These are phyloP conservation scores for Hypoxylon lienhwacheense DNA, from an alignment of 495 filamentous ascomycete species.

Conservation along the genomic window DNA sequence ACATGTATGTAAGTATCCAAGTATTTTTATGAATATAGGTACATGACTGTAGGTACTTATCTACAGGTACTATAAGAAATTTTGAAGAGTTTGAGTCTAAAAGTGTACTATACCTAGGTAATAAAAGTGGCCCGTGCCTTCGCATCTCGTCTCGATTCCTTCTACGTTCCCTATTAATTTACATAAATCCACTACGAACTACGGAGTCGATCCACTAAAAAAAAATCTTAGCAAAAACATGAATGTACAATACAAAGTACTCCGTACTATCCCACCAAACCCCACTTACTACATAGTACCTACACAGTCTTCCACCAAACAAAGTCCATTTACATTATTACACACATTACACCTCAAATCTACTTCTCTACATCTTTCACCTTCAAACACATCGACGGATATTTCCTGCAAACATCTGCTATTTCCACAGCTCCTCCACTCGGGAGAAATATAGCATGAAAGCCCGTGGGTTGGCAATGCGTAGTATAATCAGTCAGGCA, in stretches of 20 bases:
- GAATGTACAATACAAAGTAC: no score
- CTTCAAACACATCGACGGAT: background rate
- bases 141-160: no score
- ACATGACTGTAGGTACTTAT: background rate
- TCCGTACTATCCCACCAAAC: slow-evolving; percentile 25
- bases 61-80: background rate
- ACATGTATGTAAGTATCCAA: no score
- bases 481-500: slow-evolving; percentile 2
- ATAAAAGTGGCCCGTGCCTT: no score
- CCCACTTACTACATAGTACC: slow-evolving; percentile 15
- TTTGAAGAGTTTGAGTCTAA: no score
- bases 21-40: no score
- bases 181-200: no score
- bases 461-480: slow-evolving; percentile 15
- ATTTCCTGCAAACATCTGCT: background rate
- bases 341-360: background rate
- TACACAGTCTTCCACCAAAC: slow-evolving; percentile 9
- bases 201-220: background rate
- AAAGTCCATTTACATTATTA: background rate
- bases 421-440: background rate
- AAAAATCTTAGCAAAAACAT: background rate
- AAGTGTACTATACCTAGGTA: no score
- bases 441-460: background rate
- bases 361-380: no score
- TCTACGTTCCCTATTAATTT: no score